Evolutionary conservation across 1,284 basidiomycete species (phyloP).

Genomic region (Cutaneotrichosporon dermatis): DNA sequence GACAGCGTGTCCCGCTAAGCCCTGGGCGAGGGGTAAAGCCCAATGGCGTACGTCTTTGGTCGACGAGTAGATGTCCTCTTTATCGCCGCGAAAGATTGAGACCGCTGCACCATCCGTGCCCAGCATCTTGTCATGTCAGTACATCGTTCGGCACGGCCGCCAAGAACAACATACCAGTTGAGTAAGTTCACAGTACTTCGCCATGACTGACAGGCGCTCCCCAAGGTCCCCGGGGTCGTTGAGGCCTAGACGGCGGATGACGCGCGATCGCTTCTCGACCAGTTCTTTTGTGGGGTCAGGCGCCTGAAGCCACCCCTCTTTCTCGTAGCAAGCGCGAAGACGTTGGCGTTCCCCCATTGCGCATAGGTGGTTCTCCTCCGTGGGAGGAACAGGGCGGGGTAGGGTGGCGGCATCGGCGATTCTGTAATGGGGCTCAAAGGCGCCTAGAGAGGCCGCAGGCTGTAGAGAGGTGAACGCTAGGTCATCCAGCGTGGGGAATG

Average conservation of each 20-base stretch:
- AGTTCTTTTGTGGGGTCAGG: constrained; percentile 14
- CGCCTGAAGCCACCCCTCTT: constrained; percentile 35
- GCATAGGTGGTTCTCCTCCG: constrained; percentile 9
- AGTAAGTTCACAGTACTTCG: constrained; percentile 38
- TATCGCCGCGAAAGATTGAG: constrained; percentile 15
- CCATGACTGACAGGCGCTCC: constrained; percentile 28
- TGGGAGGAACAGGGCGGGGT: constrained; percentile 5
- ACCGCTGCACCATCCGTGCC: constrained; percentile 8
- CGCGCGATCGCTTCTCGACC: constrained; percentile 1
- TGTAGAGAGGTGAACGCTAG: constrained; percentile 2
- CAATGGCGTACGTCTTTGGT: neutral
- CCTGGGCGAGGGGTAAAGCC: neutral
- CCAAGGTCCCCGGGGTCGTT: constrained; percentile 20
- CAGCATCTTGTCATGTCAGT: constrained; percentile 20
- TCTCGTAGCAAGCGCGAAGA: constrained; percentile 27
- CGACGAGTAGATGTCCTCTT: constrained; percentile 8
- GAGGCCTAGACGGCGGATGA: constrained; percentile 27
- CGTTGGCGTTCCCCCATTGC: constrained; percentile 15
- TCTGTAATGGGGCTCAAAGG: neutral
- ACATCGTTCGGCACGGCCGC: neutral
- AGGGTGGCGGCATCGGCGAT: constrained; percentile 5
- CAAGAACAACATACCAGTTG: constrained; percentile 17
- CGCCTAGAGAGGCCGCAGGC: neutral
- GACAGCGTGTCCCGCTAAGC: constrained; percentile 19
- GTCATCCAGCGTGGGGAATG: neutral